Percentiles rank a stretch among this genome's conserved stretches.
phyloP scores from a whole-genome alignment of 2,329 filamentous ascomycete genomes.

The Xylaria sp. region DNA sequence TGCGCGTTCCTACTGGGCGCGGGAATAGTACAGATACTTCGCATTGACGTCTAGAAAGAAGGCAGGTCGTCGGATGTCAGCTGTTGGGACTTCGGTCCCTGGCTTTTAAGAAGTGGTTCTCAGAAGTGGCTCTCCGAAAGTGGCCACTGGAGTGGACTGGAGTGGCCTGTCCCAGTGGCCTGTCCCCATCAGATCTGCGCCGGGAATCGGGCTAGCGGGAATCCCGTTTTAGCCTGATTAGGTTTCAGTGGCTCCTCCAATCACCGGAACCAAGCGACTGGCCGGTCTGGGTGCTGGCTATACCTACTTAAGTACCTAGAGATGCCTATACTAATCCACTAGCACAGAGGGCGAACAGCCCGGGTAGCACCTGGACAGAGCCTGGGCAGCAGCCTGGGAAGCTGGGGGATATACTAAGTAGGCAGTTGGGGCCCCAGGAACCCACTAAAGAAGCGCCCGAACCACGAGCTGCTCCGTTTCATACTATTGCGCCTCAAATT shows the following conservation, averaged over 20 bases:
- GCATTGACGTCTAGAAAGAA: conserved; percentile 11
- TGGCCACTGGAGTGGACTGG: no score
- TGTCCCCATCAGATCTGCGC: conserved; percentile 34
- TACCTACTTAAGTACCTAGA: no score
- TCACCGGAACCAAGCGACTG: conserved; percentile 25
- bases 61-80: neutral
- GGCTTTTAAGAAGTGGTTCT: neutral
- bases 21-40: conserved; percentile 11
- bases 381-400: no score
- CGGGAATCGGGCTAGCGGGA: conserved; percentile 30
- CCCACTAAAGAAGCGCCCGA: conserved; percentile 9
- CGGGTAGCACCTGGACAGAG: neutral
- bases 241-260: conserved; percentile 20
- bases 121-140: no score
- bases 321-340: no score
- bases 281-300: conserved; percentile 3
- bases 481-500: neutral
- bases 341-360: neutral
- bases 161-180: no score
- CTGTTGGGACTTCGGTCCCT: conserved; percentile 14
- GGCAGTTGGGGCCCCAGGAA: no score
- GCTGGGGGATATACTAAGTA: no score
- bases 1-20: neutral
- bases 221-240: conserved; percentile 38
- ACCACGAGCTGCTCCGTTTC: neutral